Conservation (phyloP, 306 rosid genomes). For the Fragaria nilgerrensis region DNA sequence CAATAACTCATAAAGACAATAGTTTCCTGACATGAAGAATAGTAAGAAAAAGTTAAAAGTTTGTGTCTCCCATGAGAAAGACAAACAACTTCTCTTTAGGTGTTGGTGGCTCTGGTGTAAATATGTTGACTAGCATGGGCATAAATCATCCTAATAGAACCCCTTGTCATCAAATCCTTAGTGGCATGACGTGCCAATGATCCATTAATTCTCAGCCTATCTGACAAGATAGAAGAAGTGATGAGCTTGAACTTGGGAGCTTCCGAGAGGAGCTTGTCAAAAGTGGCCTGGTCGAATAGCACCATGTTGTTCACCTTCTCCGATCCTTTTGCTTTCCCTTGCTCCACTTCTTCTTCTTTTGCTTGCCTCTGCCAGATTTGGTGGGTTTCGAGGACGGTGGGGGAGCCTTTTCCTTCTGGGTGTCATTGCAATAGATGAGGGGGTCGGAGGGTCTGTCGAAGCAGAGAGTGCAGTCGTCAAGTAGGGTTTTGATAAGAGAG, state of each 20-base stretch:
- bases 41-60: not conserved
- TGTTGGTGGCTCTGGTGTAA: conserved; percentile 30
- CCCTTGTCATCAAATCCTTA: conserved; percentile 32
- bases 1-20: not conserved
- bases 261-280: conserved; percentile 30
- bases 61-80: not conserved
- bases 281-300: conserved; percentile 30
- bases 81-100: not conserved
- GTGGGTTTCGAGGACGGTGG: conserved; percentile 9
- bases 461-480: no score
- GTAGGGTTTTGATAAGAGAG: no score
- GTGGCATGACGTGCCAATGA: conserved; percentile 14
- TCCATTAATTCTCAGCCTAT: conserved; percentile 23
- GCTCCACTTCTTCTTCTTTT: conserved; percentile 31
- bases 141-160: conserved; percentile 22
- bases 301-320: conserved; percentile 40
- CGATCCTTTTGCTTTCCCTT: conserved; percentile 40
- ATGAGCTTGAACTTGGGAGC: conserved; percentile 35
- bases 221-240: conserved; percentile 32
- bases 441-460: no score
- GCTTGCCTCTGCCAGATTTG: conserved; percentile 8
- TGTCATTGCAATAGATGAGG: not conserved
- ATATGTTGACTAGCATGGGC: conserved; percentile 30
- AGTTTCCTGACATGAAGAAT: not conserved
- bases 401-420: conserved; percentile 5